Percentiles rank a stretch among this genome's conserved stretches.
Evolutionary conservation across 495 filamentous ascomycete genomes (phyloP).

Genomic region (Penicillium desertorum): DNA sequence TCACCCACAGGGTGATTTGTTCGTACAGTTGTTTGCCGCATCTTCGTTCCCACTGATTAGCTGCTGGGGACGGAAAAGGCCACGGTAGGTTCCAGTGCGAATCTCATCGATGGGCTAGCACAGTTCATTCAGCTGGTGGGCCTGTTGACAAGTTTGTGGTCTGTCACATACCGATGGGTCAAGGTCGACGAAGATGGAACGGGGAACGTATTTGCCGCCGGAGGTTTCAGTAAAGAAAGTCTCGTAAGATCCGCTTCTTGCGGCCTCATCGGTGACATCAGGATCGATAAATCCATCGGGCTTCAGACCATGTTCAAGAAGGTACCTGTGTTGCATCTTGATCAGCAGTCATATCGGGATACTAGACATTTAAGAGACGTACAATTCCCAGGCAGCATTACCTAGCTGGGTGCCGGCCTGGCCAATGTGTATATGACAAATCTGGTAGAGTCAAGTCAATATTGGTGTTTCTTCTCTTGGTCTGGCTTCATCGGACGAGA

Average conservation of each 20-base stretch:
- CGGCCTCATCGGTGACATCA: constrained; percentile 55
- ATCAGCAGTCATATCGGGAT: background rate
- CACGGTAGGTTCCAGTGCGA: constrained; percentile 75
- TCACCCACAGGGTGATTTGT: background rate
- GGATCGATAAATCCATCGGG: constrained; percentile 70
- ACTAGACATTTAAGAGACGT: constrained; percentile 54
- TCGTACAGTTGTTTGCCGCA: constrained; percentile 83
- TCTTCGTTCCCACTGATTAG: constrained; percentile 91
- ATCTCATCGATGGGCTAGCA: constrained; percentile 82
- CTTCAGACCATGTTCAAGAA: constrained; percentile 86
- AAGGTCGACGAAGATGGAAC: constrained; percentile 85
- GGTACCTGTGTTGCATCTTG: constrained; percentile 57
- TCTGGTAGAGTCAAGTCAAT: constrained; percentile 41
- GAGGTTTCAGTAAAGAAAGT: constrained; percentile 91
- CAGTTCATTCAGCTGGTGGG: background rate
- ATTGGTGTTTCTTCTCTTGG: background rate
- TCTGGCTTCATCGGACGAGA: background rate
- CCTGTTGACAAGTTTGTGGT: background rate
- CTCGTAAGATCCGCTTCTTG: constrained; percentile 71
- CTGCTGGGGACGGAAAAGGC: constrained; percentile 86
- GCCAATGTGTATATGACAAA: constrained; percentile 88
- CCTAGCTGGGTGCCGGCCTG: constrained; percentile 92
- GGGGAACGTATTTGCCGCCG: constrained; percentile 84
- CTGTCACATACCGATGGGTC: constrained; percentile 68
- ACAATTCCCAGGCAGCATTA: constrained; percentile 95